Conservation (phyloP, 345 rosid genomes). For the Conringia planisiliqua region DNA sequence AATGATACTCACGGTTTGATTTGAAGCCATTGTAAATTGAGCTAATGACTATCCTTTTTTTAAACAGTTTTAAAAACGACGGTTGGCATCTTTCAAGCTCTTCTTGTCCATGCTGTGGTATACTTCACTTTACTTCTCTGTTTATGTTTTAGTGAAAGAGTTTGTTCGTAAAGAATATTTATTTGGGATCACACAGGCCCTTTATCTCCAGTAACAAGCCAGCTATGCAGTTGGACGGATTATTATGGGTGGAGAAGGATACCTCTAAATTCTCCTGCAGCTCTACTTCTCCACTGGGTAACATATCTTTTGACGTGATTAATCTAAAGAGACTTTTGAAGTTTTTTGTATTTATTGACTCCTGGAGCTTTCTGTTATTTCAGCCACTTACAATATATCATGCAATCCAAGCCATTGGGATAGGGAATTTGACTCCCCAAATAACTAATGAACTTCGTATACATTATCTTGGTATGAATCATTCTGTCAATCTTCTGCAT, state of each 20-base stretch:
- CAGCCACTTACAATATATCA: slow-evolving; percentile 86
- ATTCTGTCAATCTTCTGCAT: neutral
- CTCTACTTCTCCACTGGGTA: slow-evolving; percentile 97
- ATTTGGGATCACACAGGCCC: slow-evolving; percentile 48
- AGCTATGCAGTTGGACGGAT: slow-evolving; percentile 55
- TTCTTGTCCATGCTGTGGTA: slow-evolving; percentile 79
- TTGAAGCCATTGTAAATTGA: neutral
- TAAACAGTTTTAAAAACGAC: slow-evolving; percentile 36
- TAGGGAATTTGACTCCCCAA: slow-evolving; percentile 34
- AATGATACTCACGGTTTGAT: neutral
- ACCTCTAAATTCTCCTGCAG: slow-evolving; percentile 73
- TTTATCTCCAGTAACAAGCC: slow-evolving; percentile 33
- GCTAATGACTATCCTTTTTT: neutral
- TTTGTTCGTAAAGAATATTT: slow-evolving; percentile 1
- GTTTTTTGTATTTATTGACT: neutral
- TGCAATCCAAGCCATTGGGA: slow-evolving; percentile 55
- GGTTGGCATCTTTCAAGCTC: slow-evolving; percentile 62
- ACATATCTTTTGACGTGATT: neutral
- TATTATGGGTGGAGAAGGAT: slow-evolving; percentile 81
- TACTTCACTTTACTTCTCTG: neutral
- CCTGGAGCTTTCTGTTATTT: neutral
- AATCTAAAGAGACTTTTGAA: neutral
- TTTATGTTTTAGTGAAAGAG: neutral
- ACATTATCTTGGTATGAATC: slow-evolving; percentile 81
- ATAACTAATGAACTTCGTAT: slow-evolving; percentile 46